Base-by-base conservation (phyloP, 2,329 filamentous ascomycete genomes). In the Fusarium floridanum region DNA sequence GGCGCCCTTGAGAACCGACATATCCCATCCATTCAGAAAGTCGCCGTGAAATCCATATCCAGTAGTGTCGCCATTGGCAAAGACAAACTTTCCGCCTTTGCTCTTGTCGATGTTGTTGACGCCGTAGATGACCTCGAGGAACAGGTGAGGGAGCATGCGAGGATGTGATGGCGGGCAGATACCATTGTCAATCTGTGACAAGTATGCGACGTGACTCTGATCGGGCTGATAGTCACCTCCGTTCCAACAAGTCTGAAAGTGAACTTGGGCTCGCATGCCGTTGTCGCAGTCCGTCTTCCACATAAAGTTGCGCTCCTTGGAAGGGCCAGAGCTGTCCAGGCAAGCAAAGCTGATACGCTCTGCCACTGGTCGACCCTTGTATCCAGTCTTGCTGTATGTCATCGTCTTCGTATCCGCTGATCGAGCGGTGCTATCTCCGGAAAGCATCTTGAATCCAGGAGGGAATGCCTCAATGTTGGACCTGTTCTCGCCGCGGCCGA, bases 181-280 rank as follows among this genome's bases (percentile, higher is more conserved):
- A 0, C 76, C 76, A n/a, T 77, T 77, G 9, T 77, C 76, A 20
- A 77, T 77, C 27, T 70, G 63, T 6, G 76, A 77, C 75, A 77
- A 69, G 34, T 77, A 77, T 29, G 75, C 69, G 11, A 77, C 61
- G 64, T 77, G 76, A 17, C 75, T 77, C 43, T 77, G 76, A 17
- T 77, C 69, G 0, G 55, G n/a, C 6, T 75, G 60, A n/a, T 77
- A 77, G 41, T 71, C 73, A 6, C 68, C 66, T 14, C 76, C 76
- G 24, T 77, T 76, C 76, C 76, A 77, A 7, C 76, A 77, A 8
- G 76, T 70, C 24, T 76, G 76, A n/a, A 77, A 77, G 22, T 77
- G 76, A 22, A 77, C 45, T 10, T 77, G 76, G 2, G 75, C 76
- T 67, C 76, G 68, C 76, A 77, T 77, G 3, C 76, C 76, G 32